phyloP scores from a whole-genome alignment of 2,329 filamentous ascomycete species.

The Metarhizium robertsii region DNA sequence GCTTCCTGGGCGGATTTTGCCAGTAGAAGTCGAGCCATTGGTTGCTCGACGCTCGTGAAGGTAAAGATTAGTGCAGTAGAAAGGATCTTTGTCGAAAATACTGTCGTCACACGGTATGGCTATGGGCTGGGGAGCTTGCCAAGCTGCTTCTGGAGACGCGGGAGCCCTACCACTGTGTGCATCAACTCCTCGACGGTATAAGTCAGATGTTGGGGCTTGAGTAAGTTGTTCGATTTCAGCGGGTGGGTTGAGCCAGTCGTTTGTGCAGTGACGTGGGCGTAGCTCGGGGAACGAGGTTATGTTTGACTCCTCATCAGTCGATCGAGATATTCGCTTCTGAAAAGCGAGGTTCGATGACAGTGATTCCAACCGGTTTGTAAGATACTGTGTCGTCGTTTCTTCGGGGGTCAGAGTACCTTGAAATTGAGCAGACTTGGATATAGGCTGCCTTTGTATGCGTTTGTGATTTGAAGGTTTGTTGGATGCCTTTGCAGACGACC shows the following conservation, averaged over 20 bases:
- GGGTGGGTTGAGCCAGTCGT: constrained; percentile 21
- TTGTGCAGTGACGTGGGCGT: constrained; percentile 20
- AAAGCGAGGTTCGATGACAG: neutral
- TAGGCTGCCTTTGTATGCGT: neutral
- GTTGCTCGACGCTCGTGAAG: constrained; percentile 2
- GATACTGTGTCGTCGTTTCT: neutral
- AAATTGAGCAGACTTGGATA: neutral
- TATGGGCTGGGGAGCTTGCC: constrained; percentile 8
- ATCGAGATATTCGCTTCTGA: constrained; percentile 1
- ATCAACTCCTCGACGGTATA: constrained; percentile 22
- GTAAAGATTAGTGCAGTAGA: constrained; percentile 4
- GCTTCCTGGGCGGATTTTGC: constrained; percentile 12
- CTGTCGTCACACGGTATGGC: constrained; percentile 8
- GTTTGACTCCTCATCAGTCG: constrained; percentile 12
- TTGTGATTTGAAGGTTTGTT: neutral
- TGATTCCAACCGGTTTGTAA: constrained; percentile 1
- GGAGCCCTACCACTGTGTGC: constrained; percentile 14
- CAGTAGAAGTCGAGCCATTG: neutral
- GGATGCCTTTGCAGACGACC: neutral
- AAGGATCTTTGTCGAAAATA: constrained; percentile 16
- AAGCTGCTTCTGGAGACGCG: constrained; percentile 2
- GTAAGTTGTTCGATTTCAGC: constrained; percentile 10
- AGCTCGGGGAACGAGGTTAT: constrained; percentile 27
- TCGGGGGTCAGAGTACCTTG: neutral
- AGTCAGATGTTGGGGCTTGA: constrained; percentile 3